Percentiles rank a stretch among this genome's conserved stretches.
Conservation (phyloP, 768 basidiomycete species). For the Mycena haematopus region DNA sequence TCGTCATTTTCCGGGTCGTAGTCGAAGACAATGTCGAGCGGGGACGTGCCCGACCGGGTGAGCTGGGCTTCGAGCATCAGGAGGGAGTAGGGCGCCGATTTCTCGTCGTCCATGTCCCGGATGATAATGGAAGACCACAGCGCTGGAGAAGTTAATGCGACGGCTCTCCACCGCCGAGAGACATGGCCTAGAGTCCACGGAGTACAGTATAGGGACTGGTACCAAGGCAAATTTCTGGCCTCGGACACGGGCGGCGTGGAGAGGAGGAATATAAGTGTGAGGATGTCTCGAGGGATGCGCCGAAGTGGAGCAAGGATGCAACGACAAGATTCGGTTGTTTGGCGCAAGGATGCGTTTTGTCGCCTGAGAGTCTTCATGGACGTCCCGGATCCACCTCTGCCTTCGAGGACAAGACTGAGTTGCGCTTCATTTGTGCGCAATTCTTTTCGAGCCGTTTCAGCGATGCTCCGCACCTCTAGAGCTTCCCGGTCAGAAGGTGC, state of each 20-base stretch:
- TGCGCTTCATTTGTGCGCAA: not conserved
- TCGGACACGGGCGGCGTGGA: not conserved
- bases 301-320: constrained; percentile 8
- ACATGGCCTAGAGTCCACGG: constrained; percentile 15
- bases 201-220: not conserved
- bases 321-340: not conserved
- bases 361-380: not conserved
- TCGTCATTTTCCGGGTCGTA: not conserved
- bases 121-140: constrained; percentile 16
- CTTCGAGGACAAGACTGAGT: not conserved
- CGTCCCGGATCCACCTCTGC: not conserved
- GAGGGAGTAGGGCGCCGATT: not conserved
- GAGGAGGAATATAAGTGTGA: constrained; percentile 8
- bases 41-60: not conserved
- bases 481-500: not conserved
- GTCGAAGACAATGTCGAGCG: not conserved
- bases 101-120: not conserved
- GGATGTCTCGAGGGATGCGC: constrained; percentile 6
- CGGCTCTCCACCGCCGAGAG: constrained; percentile 10
- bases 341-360: not conserved
- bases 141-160: constrained; percentile 3
- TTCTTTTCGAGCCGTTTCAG: not conserved
- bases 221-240: not conserved
- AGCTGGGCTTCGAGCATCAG: not conserved
- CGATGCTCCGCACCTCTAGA: not conserved